Evolutionary conservation across 176 grass and related monocot genomes (phyloP).

Genomic region (Eragrostis curvula): DNA sequence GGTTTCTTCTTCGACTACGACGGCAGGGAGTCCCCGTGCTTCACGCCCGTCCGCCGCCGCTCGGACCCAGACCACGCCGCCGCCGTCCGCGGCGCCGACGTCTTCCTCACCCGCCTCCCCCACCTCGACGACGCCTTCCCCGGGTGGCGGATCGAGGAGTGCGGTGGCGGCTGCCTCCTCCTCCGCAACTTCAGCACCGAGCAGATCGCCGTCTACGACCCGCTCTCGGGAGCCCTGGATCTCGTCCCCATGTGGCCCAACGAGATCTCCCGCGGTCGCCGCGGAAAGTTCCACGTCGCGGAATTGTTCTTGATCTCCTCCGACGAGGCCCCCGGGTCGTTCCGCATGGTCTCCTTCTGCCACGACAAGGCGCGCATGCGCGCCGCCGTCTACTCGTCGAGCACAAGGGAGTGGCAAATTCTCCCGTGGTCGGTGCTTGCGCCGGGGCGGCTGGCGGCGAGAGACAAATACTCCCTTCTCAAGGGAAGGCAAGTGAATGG

Average conservation of each 20-base stretch:
- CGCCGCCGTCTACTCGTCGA: slow-evolving; percentile 1
- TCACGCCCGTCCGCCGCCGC: too few species aligned
- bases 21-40: too few species aligned
- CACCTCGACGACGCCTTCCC: too few species aligned
- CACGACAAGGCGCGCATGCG: not conserved
- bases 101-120: too few species aligned
- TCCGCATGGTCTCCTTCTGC: not conserved
- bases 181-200: not conserved
- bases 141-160: not conserved
- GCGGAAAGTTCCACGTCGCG: not conserved
- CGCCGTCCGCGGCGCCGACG: too few species aligned
- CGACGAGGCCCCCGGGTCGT: not conserved
- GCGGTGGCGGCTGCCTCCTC: not conserved
- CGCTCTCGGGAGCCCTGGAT: too few species aligned
- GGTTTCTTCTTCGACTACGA: too few species aligned
- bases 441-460: not conserved
- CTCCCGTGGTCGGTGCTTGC: not conserved
- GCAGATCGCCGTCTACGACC: too few species aligned
- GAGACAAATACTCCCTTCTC: not conserved
- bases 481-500: not conserved
- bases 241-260: not conserved
- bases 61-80: too few species aligned
- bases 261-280: not conserved
- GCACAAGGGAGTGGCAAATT: slow-evolving; percentile 3
- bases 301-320: not conserved